Evolutionary conservation across 192 early-diverging fungal genomes (phyloP).

Genomic region (Podochytrium sp.): DNA sequence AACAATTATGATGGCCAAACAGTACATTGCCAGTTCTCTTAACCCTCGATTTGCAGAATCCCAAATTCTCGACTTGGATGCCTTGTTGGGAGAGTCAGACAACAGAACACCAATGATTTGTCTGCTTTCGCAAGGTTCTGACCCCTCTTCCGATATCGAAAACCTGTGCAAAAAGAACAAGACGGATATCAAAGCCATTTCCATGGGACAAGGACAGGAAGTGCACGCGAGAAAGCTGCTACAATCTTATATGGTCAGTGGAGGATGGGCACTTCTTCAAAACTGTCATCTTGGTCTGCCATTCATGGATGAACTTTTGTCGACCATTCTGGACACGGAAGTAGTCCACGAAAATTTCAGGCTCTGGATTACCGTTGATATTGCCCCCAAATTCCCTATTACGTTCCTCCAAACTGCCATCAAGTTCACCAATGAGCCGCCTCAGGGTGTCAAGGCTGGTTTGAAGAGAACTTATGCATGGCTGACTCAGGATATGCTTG

Average conservation of each 20-base stretch:
- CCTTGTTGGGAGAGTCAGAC: slow-evolving; percentile 59
- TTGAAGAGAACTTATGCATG: slow-evolving; percentile 69
- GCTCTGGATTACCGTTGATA: slow-evolving; percentile 69
- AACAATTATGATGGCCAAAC: slow-evolving; percentile 69
- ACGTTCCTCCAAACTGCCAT: slow-evolving; percentile 69
- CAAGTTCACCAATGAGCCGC: slow-evolving; percentile 73
- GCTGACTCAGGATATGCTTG: slow-evolving; percentile 72
- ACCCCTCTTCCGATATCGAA: slow-evolving; percentile 70
- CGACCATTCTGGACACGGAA: slow-evolving; percentile 60
- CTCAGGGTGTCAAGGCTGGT: slow-evolving; percentile 69
- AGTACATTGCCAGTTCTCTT: slow-evolving; percentile 66
- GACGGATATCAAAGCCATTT: slow-evolving; percentile 70
- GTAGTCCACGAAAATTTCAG: slow-evolving; percentile 68
- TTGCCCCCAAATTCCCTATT: slow-evolving; percentile 65
- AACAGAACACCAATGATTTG: slow-evolving; percentile 73
- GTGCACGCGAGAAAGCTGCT: slow-evolving; percentile 66
- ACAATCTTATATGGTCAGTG: slow-evolving; percentile 63
- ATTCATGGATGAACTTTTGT: slow-evolving; percentile 68
- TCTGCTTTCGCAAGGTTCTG: slow-evolving; percentile 64
- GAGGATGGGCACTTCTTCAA: slow-evolving; percentile 68
- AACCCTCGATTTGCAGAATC: slow-evolving; percentile 57
- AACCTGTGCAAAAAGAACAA: slow-evolving; percentile 67
- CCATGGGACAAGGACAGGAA: slow-evolving; percentile 74
- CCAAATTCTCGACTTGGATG: slow-evolving; percentile 68
- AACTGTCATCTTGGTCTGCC: slow-evolving; percentile 71